Conservation (phyloP, 306 rosid genomes). For the Dalbergia oliveri region DNA sequence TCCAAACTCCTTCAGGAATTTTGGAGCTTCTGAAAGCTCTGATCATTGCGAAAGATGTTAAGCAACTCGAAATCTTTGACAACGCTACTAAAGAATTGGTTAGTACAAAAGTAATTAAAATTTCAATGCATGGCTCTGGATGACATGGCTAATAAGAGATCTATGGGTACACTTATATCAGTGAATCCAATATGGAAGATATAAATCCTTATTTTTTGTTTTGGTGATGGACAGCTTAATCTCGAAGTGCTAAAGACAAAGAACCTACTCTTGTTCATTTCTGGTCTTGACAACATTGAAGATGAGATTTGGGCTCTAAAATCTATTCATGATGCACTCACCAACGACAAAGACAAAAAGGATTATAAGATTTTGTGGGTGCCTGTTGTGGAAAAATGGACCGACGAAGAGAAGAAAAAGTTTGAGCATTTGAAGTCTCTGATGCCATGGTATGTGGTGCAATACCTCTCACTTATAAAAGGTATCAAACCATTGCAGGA, state of each 20-base stretch:
- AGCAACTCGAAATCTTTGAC: constrained; percentile 28
- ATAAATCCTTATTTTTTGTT: no score
- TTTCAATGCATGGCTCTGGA: no score
- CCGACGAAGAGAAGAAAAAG: not conserved
- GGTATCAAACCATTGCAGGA: constrained; percentile 49
- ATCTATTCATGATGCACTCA: constrained; percentile 41
- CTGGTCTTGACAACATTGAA: constrained; percentile 41
- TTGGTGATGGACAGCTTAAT: not conserved
- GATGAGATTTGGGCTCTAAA: constrained; percentile 40
- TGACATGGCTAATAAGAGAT: no score
- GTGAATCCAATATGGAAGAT: not conserved
- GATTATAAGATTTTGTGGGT: constrained; percentile 28
- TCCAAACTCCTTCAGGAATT: constrained; percentile 13
- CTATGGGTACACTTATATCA: not conserved
- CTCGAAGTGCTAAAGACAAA: constrained; percentile 42
- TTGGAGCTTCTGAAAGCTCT: constrained; percentile 31
- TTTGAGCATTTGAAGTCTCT: not conserved
- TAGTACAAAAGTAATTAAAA: not conserved
- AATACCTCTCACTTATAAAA: not conserved
- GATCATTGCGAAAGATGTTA: not conserved
- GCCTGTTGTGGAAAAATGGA: not conserved
- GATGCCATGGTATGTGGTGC: constrained; percentile 57
- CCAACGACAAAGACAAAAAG: not conserved
- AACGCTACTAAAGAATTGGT: constrained; percentile 47
- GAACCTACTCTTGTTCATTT: constrained; percentile 45